Evolutionary conservation across 2,329 filamentous ascomycete species (phyloP), one percentile per base, ranked within the genome.

Genomic region (Fusarium mundagurra): DNA sequence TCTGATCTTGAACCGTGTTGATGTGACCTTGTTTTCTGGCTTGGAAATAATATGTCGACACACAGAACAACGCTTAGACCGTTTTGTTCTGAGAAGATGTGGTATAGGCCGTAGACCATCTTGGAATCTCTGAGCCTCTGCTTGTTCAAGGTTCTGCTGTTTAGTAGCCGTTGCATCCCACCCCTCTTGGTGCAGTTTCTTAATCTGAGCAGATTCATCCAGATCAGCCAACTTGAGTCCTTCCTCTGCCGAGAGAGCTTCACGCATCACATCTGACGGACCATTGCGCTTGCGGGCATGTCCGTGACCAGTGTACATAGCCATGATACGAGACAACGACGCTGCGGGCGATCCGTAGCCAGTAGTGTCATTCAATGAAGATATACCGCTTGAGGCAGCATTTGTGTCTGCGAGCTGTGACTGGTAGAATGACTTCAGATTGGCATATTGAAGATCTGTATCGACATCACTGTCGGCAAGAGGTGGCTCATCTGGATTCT

Each of bases 31-130:
- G 67, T 92, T 90, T 83, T 99, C 96, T 20, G 96, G 96, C 81
- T 97, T 97, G 70, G 94, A 93, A 76, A 99, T 92, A 80, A 98
- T 98, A 84, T 98, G 96, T 18, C 96, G 92, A 84, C 96, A 99
- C 17, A 92, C 89, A 58, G 94, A 93, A 83, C 96, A 99, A 51
- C 96, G 94, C 84, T 98, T 98, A 27, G 94, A 95, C 43, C 96
- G 93, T 81, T 98, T 98, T 1, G 96, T 97, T 64, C 94, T 92
- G 20, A 99, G 90, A 5, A 97, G 88, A 22, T 93, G 92, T 0
- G 95, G 92, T 20, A 95, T 88, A 1, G 96, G 96, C 34, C 94
- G 92, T 10, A 98, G 89, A 27, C 96, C 90, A 61, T 92, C 88
- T 4, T 90, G 84, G 80, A 96, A 95, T 12, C 89, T 90, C 5